Conservation (phyloP, 768 basidiomycete genomes). For the Cystobasidium ongulense region DNA sequence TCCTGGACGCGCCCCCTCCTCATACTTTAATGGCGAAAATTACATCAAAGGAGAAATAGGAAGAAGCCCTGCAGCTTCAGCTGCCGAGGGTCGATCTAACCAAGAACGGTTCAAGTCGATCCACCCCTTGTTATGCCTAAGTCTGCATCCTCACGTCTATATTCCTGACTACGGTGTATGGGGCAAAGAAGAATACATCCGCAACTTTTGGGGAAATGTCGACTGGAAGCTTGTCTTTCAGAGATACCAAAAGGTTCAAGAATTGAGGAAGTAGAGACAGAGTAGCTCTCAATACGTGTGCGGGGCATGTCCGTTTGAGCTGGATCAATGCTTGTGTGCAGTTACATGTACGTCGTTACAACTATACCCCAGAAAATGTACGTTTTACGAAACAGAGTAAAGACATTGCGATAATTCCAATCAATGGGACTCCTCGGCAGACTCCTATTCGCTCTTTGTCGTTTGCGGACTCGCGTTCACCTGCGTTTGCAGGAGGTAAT, state of each 20-base stretch:
- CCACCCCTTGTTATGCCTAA: slow-evolving; percentile 65
- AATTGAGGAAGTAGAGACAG: not conserved
- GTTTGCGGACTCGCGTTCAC: not conserved
- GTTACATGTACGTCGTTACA: not conserved
- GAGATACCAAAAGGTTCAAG: slow-evolving; percentile 30
- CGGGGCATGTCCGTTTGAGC: too few species aligned
- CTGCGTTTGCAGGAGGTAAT: not conserved
- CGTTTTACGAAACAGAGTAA: not conserved
- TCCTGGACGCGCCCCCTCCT: not conserved
- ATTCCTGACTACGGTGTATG: slow-evolving; percentile 74
- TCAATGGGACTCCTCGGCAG: too few species aligned
- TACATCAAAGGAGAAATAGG: not conserved
- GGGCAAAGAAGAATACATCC: slow-evolving; percentile 80
- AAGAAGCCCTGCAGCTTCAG: not conserved
- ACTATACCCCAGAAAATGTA: not conserved
- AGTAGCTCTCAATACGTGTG: too few species aligned
- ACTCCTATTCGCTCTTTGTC: not conserved
- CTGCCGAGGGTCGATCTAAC: not conserved
- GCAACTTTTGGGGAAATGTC: slow-evolving; percentile 71
- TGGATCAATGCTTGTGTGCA: not conserved
- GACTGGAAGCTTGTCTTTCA: slow-evolving; percentile 61
- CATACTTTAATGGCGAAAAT: too few species aligned
- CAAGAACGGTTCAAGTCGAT: slow-evolving; percentile 51
- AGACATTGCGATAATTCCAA: too few species aligned
- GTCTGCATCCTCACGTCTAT: slow-evolving; percentile 80